phyloP scores from a whole-genome alignment of 805 yeast species.

The Cyberlindnera veronae region DNA sequence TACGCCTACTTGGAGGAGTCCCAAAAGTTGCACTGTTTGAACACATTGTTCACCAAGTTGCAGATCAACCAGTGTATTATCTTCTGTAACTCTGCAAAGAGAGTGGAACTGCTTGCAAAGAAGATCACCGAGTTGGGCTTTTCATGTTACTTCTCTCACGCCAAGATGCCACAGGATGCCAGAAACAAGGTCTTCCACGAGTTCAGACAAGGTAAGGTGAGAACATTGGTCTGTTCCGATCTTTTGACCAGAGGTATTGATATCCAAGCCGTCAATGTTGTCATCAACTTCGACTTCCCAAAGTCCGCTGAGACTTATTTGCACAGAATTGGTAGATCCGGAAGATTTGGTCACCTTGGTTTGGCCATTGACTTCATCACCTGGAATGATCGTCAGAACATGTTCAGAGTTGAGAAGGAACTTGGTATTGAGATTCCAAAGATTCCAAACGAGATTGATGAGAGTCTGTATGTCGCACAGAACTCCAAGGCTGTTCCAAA shows the following conservation, averaged over 20 bases:
- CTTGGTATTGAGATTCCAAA: conserved; percentile 97
- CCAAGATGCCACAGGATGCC: conserved; percentile 95
- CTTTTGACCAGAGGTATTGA: conserved; percentile 97
- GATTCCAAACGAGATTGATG: conserved; percentile 91
- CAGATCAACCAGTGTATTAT: conserved; percentile 96
- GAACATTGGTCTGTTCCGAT: conserved; percentile 96
- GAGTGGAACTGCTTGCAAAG: conserved; percentile 93
- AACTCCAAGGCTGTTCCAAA: conserved; percentile 72
- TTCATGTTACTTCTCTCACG: conserved; percentile 96
- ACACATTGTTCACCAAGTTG: conserved; percentile 88
- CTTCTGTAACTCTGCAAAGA: conserved; percentile 93
- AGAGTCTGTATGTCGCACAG: conserved; percentile 81
- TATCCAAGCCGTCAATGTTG: conserved; percentile 98
- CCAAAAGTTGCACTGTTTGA: conserved; percentile 92
- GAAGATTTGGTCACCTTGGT: conserved; percentile 98
- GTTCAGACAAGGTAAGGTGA: conserved; percentile 95
- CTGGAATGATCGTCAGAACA: conserved; percentile 93
- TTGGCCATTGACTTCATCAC: conserved; percentile 93
- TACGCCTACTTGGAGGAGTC: conserved; percentile 98
- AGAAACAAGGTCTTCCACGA: conserved; percentile 98
- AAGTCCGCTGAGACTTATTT: conserved; percentile 95
- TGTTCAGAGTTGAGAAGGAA: conserved; percentile 95
- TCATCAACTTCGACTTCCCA: conserved; percentile 97
- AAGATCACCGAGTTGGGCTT: conserved; percentile 95
- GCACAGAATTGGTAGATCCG: conserved; percentile 98